phyloP scores from a whole-genome alignment of 1,139 yeast genomes.

The Pichia sp. region DNA sequence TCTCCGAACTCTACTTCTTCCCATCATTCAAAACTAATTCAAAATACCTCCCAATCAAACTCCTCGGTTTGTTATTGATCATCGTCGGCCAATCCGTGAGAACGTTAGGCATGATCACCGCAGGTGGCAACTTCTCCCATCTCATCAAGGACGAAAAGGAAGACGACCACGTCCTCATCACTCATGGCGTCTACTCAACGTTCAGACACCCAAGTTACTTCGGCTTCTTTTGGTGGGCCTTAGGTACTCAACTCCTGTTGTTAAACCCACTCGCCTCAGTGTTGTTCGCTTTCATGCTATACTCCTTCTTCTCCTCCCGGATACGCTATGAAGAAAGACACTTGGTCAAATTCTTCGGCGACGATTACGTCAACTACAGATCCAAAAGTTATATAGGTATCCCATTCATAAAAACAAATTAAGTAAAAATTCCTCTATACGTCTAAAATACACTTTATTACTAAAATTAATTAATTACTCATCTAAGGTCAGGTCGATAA shows the following conservation, averaged over 20 bases:
- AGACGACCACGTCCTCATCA: conserved; percentile 62
- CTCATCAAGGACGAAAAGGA: conserved; percentile 56
- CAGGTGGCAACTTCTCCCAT: conserved; percentile 87
- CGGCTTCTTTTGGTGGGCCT: conserved; percentile 93
- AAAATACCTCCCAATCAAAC: conserved; percentile 1
- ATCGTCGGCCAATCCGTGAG: conserved; percentile 66
- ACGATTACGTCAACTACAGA: conserved; percentile 56
- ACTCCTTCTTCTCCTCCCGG: conserved; percentile 66
- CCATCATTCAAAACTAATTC: conserved; percentile 31
- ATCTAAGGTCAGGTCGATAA: conserved; percentile 17
- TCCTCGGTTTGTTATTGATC: conserved; percentile 47
- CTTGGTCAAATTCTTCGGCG: conserved; percentile 67
- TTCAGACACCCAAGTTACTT: conserved; percentile 88
- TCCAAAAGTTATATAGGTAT: conserved; percentile 53
- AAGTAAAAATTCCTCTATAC: no score
- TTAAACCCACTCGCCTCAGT: conserved; percentile 57
- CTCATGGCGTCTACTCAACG: conserved; percentile 64
- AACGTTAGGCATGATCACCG: conserved; percentile 81
- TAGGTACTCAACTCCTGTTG: conserved; percentile 76
- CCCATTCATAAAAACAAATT: conserved; percentile 44
- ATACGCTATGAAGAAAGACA: conserved; percentile 68
- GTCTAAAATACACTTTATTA: no score
- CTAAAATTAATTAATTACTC: conserved; percentile 1
- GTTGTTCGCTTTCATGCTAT: conserved; percentile 49
- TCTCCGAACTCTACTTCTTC: conserved; percentile 37